Evolutionary conservation across 805 yeast species (phyloP), one percentile per base, ranked within the genome.

Genomic region (Citeromyces matritensis): DNA sequence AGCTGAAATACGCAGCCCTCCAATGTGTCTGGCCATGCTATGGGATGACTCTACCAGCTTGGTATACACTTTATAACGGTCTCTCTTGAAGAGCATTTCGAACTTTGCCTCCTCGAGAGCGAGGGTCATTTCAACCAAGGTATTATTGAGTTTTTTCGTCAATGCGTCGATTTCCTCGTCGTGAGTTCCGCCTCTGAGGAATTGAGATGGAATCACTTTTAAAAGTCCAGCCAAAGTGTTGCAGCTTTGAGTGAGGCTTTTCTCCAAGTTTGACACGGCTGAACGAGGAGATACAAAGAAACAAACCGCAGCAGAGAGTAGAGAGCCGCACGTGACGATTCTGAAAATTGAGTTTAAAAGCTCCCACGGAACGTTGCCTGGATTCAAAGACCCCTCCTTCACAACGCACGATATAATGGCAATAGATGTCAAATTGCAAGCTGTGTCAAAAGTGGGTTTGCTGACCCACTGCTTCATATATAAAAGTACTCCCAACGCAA

Each of bases 381-480:
- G 60, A 42, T 73, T 75, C 30, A 65, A 55, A 29, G 75, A 69
- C 9, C 84, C 86, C 42, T 82, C 93, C 44, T 77, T 75, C 10
- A 80, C 69, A 35, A 82, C 63, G 36, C 81, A 73, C 0, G 84
- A 66, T 3, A 81, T 73, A 15, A 81, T 53, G 3, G 79, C 65
- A 32, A 81, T 79, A 6, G 81, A 71, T 2, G 86, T 81, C 30
- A 81, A 54, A 0, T 85, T 73, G 42, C 91, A 78, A 0, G 94
- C 88, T 9, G 88, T 80, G 42, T 78, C 79, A 51, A 81, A 82
- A 0, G 80, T 76, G 12, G 68, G 75, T 43, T 67, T 70, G 41
- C 67, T 64, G 33, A 81, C 69, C 36, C 65, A 60, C 42, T 75
- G 83, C 39, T 83, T 82, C 58, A 70, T 60, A 42, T 63, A 76